Conservation (phyloP, 768 basidiomycete genomes). For the Suillus plorans region DNA sequence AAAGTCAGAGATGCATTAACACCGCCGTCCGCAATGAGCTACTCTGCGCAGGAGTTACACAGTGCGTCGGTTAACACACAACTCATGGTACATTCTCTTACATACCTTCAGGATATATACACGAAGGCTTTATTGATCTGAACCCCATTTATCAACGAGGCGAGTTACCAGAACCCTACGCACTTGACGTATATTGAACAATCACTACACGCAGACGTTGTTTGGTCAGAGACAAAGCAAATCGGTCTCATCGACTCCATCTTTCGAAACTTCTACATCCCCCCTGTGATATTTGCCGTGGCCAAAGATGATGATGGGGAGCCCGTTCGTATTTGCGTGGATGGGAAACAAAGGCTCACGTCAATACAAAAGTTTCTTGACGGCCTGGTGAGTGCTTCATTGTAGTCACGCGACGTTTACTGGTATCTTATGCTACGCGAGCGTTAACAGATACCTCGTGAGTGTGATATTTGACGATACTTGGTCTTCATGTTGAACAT, state of each 20-base stretch:
- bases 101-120: constrained; percentile 42
- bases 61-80: constrained; percentile 29
- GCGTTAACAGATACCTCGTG: constrained; percentile 52
- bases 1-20: constrained; percentile 42
- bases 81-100: background rate
- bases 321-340: constrained; percentile 44
- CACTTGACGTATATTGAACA: background rate
- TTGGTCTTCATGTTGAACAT: constrained; percentile 15
- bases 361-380: constrained; percentile 48
- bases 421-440: constrained; percentile 10
- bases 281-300: constrained; percentile 49
- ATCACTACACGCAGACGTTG: constrained; percentile 50
- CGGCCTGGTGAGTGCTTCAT: constrained; percentile 35
- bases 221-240: constrained; percentile 74
- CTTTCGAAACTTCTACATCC: constrained; percentile 53
- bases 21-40: constrained; percentile 39
- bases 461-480: constrained; percentile 21
- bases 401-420: background rate
- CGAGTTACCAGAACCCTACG: constrained; percentile 21
- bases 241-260: constrained; percentile 51
- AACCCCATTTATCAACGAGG: constrained; percentile 75
- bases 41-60: constrained; percentile 48
- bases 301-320: constrained; percentile 41
- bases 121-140: constrained; percentile 68
- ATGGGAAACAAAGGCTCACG: constrained; percentile 54